Conservation (phyloP, 2,329 filamentous ascomycete species). For the Knufia fluminis region DNA sequence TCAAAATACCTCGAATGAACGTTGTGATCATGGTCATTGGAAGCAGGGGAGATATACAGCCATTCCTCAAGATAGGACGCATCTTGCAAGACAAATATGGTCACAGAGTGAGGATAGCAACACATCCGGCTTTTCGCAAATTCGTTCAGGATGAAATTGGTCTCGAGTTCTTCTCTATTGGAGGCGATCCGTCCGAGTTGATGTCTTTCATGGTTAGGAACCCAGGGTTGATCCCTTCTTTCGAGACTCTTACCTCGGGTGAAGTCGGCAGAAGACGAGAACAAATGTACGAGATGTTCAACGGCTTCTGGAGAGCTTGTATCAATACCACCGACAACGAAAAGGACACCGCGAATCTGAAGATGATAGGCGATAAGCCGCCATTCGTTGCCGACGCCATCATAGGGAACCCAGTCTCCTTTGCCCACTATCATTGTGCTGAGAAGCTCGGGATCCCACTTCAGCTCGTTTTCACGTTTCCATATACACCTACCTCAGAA, state of each 20-base stretch:
- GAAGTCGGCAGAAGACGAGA: constrained; percentile 60
- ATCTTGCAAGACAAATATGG: constrained; percentile 61
- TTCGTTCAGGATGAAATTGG: constrained; percentile 64
- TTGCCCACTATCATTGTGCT: constrained; percentile 31
- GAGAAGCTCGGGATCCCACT: constrained; percentile 29
- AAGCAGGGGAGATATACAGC: constrained; percentile 65
- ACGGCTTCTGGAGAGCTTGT: constrained; percentile 73
- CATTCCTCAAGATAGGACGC: constrained; percentile 66
- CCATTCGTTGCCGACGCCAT: constrained; percentile 32
- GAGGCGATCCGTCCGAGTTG: constrained; percentile 68
- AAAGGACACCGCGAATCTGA: constrained; percentile 50
- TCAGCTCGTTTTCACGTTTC: constrained; percentile 40
- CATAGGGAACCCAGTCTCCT: constrained; percentile 32
- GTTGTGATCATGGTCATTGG: constrained; percentile 81
- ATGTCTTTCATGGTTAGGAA: constrained; percentile 91
- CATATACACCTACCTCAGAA: constrained; percentile 61
- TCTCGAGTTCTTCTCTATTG: constrained; percentile 71
- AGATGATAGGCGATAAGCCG: constrained; percentile 52
- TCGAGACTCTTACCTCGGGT: constrained; percentile 63
- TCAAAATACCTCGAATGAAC: constrained; percentile 50
- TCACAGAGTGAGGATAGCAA: constrained; percentile 68
- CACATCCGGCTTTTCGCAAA: constrained; percentile 66
- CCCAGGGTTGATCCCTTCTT: constrained; percentile 60
- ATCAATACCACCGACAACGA: constrained; percentile 59
- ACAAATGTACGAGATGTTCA: constrained; percentile 72